Percentiles rank a stretch among this genome's conserved stretches.
phyloP scores from a whole-genome alignment of 148 eudicot species.

The Fagopyrum tataricum region DNA sequence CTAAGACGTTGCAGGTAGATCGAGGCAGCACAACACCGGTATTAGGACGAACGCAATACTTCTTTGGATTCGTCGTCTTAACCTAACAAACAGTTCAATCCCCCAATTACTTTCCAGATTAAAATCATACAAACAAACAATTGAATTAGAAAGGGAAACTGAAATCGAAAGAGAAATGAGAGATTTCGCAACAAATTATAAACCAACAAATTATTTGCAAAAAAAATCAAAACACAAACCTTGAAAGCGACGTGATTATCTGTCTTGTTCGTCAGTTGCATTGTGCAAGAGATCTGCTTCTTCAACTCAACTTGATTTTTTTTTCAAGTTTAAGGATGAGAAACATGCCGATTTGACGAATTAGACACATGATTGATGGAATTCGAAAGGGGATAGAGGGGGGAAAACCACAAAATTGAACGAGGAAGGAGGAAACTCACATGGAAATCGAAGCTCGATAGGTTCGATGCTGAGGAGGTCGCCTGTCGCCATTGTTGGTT shows the following conservation, averaged over 20 bases:
- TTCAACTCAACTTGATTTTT: slow-evolving; percentile 35
- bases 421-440: slow-evolving; percentile 17
- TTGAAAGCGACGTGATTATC: slow-evolving; percentile 48
- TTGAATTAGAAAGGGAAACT: neutral
- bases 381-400: neutral
- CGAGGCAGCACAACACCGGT: slow-evolving; percentile 72
- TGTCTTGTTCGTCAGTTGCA: slow-evolving; percentile 35
- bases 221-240: slow-evolving; percentile 20
- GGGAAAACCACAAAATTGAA: neutral
- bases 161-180: neutral
- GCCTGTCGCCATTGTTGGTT: slow-evolving; percentile 20
- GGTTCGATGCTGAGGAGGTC: slow-evolving; percentile 33
- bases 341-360: neutral
- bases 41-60: slow-evolving; percentile 82
- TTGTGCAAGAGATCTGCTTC: slow-evolving; percentile 39
- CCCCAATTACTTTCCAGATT: neutral
- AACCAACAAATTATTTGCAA: neutral
- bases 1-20: slow-evolving; percentile 67
- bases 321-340: neutral
- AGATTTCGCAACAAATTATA: neutral
- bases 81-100: slow-evolving; percentile 39
- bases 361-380: neutral
- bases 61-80: slow-evolving; percentile 87
- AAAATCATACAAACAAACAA: neutral
- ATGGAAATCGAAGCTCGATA: slow-evolving; percentile 34